These are phyloP conservation scores for Berberis vulgaris DNA, from an alignment of 164 flowering plant species.

Conservation along the genomic window DNA sequence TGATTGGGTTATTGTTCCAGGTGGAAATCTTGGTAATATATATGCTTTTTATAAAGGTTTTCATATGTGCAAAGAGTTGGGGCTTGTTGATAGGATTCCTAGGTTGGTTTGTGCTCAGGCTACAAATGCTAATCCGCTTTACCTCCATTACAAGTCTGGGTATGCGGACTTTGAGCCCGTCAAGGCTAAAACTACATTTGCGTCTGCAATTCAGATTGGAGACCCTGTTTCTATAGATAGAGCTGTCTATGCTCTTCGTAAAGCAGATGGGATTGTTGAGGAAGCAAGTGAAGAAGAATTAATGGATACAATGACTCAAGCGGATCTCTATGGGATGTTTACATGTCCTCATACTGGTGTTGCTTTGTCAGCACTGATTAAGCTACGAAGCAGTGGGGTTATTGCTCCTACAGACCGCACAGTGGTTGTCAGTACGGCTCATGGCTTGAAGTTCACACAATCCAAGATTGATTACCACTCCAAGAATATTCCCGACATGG, in stretches of 20 bases:
- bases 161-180: constrained; percentile 52
- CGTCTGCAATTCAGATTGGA: constrained; percentile 91
- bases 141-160: constrained; percentile 57
- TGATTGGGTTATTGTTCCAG: constrained; percentile 94
- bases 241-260: constrained; percentile 67
- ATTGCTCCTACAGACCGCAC: constrained; percentile 57
- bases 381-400: constrained; percentile 67
- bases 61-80: constrained; percentile 78
- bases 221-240: constrained; percentile 89
- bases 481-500: constrained; percentile 43
- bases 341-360: constrained; percentile 93
- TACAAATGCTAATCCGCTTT: constrained; percentile 86
- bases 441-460: constrained; percentile 87
- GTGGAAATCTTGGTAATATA: constrained; percentile 82
- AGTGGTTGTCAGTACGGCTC: constrained; percentile 93
- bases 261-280: constrained; percentile 78
- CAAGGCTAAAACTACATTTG: constrained; percentile 68
- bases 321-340: constrained; percentile 88
- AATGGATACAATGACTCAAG: constrained; percentile 83
- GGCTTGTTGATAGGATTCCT: constrained; percentile 65
- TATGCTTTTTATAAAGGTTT: constrained; percentile 94
- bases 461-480: constrained; percentile 81
- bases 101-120: constrained; percentile 89
- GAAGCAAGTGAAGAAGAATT: constrained; percentile 87
- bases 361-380: constrained; percentile 66